Percentiles rank a stretch among this genome's conserved stretches.
phyloP scores from a whole-genome alignment of 805 yeast genomes.

The Candida insectorum region DNA sequence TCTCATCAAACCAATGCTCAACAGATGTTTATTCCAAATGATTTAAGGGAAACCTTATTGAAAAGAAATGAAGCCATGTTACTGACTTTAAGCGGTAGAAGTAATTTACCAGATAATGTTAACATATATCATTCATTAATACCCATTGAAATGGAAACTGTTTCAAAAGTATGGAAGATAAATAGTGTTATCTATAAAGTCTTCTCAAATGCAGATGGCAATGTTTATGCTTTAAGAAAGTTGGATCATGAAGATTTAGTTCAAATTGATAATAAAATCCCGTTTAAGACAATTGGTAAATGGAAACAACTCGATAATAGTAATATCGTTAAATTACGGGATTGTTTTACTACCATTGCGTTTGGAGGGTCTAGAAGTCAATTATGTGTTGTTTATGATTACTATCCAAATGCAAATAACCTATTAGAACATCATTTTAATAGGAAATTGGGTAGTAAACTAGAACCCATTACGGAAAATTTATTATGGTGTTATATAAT shows the following conservation, averaged over 20 bases:
- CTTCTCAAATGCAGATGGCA: constrained; percentile 74
- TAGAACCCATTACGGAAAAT: constrained; percentile 58
- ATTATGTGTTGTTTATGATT: constrained; percentile 78
- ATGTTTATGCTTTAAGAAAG: constrained; percentile 70
- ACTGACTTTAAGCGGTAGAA: constrained; percentile 53
- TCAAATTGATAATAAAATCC: constrained; percentile 42
- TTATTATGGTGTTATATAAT: constrained; percentile 72
- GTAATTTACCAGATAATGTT: constrained; percentile 55
- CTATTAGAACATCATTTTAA: constrained; percentile 65
- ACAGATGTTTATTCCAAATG: constrained; percentile 67
- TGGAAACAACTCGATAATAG: constrained; percentile 62
- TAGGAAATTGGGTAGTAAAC: constrained; percentile 35
- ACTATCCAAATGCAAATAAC: constrained; percentile 72
- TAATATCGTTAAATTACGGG: constrained; percentile 64
- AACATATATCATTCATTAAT: constrained; percentile 75
- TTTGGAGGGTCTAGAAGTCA: constrained; percentile 69
- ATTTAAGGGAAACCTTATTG: constrained; percentile 67
- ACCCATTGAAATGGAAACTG: constrained; percentile 60
- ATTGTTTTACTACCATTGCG: constrained; percentile 82
- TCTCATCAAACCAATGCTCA: constrained; percentile 71
- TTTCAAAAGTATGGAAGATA: constrained; percentile 46
- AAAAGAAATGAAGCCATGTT: constrained; percentile 77
- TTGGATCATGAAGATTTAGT: constrained; percentile 42
- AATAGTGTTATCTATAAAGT: constrained; percentile 73
- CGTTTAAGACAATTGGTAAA: constrained; percentile 56